Evolutionary conservation across 768 basidiomycete genomes (phyloP).

Genomic region (Coprinellus aureogranulatus): DNA sequence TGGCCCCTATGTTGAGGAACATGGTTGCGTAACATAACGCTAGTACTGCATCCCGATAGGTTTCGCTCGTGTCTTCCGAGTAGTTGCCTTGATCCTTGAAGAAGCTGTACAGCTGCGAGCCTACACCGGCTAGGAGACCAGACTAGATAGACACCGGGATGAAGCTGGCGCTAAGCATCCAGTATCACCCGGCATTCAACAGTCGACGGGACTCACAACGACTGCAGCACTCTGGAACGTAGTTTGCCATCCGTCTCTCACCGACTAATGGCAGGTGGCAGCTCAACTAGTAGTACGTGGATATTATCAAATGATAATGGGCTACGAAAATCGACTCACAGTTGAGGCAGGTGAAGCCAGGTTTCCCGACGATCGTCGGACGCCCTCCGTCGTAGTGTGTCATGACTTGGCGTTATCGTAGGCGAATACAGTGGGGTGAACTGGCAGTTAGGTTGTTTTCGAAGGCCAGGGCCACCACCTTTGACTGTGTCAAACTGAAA

Average conservation of each 20-base stretch:
- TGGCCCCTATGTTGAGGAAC: constrained; percentile 13
- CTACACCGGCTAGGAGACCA: constrained; percentile 13
- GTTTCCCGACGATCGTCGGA: no score
- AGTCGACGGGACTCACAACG: neutral
- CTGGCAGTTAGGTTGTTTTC: no score
- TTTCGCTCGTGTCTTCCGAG: neutral
- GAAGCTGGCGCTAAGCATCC: neutral
- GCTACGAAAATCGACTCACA: no score
- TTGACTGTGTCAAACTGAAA: no score
- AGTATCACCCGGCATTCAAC: neutral
- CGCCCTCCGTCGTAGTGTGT: no score
- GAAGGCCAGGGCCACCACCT: no score
- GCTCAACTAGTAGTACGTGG: no score
- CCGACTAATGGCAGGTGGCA: neutral
- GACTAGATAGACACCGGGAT: constrained; percentile 11
- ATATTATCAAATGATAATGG: no score
- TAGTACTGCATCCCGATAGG: constrained; percentile 4
- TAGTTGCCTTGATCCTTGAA: constrained; percentile 12
- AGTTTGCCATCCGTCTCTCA: neutral
- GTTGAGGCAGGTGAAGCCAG: no score
- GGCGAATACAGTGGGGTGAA: no score
- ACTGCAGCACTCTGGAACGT: neutral
- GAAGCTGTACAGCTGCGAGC: constrained; percentile 13
- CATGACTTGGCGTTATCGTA: no score
- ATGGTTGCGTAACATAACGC: constrained; percentile 11